Percentiles rank a stretch among this genome's conserved stretches.
These are phyloP conservation scores for Rubia balearica DNA, from an alignment of 305 asterid genomes.

Conservation along the genomic window DNA sequence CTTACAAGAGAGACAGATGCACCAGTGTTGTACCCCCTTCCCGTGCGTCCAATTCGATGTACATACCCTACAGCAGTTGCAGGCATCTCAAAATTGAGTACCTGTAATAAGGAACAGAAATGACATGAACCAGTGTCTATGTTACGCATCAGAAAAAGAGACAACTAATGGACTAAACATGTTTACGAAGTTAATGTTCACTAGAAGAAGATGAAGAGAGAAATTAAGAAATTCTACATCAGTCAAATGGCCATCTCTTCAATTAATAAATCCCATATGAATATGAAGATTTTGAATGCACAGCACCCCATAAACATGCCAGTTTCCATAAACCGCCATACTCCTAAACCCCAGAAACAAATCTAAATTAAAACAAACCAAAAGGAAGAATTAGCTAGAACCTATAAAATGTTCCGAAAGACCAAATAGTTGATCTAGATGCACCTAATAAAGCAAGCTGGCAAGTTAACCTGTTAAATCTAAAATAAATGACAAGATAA, in stretches of 20 bases:
- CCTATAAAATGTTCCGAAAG: background rate
- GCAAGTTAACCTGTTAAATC: background rate
- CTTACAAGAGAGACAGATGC: constrained; percentile 88
- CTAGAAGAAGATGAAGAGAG: background rate
- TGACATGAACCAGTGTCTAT: background rate
- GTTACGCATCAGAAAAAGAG: background rate
- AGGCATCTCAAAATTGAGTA: constrained; percentile 88
- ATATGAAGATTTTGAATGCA: background rate
- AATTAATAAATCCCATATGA: background rate
- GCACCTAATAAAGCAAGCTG: background rate
- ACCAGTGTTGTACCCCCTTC: constrained; percentile 86
- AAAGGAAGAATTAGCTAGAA: constrained; percentile 2
- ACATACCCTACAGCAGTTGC: constrained; percentile 71
- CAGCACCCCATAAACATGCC: background rate
- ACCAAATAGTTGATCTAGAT: background rate
- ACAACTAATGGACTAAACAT: constrained; percentile 9
- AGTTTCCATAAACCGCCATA: background rate
- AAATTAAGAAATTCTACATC: background rate
- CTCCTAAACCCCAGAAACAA: background rate
- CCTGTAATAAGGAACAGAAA: constrained; percentile 34
- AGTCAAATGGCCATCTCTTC: background rate
- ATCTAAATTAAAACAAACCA: background rate
- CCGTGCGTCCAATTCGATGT: constrained; percentile 96
- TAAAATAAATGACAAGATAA: background rate
- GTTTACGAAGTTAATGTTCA: background rate